phyloP scores from a whole-genome alignment of 1,139 yeast genomes.

The Sugiyamaella novakii region DNA sequence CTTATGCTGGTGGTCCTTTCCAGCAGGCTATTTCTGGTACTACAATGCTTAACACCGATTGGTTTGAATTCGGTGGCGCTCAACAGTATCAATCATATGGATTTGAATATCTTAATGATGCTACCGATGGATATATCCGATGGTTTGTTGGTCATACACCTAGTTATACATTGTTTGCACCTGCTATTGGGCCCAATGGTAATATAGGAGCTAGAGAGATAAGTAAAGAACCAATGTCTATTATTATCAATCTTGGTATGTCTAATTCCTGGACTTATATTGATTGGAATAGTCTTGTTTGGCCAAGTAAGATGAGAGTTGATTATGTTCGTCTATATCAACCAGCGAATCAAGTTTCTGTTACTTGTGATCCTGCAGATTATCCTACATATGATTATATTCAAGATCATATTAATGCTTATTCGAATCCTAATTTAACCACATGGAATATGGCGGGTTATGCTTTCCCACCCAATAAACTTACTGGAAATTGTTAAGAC shows the following conservation, averaged over 20 bases:
- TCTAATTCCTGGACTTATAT: constrained; percentile 84
- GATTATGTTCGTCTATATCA: constrained; percentile 83
- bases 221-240: constrained; percentile 84
- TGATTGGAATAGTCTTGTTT: constrained; percentile 68
- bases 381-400: constrained; percentile 79
- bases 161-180: constrained; percentile 61
- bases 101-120: constrained; percentile 73
- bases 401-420: constrained; percentile 61
- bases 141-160: constrained; percentile 81
- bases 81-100: constrained; percentile 70
- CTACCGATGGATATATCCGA: constrained; percentile 65
- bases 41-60: constrained; percentile 65
- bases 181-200: constrained; percentile 78
- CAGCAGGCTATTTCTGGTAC: constrained; percentile 84
- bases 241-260: constrained; percentile 74
- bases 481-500: constrained; percentile 48
- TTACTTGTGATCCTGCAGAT: constrained; percentile 76
- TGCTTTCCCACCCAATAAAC: constrained; percentile 56
- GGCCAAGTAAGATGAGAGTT: constrained; percentile 68
- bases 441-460: constrained; percentile 71
- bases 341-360: constrained; percentile 52
- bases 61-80: constrained; percentile 67
- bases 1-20: constrained; percentile 80
- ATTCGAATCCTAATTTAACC: constrained; percentile 63
- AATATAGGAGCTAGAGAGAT: constrained; percentile 74